These are phyloP conservation scores for Colletotrichum camelliae DNA, from an alignment of 2,329 filamentous ascomycete genomes.

Conservation along the genomic window DNA sequence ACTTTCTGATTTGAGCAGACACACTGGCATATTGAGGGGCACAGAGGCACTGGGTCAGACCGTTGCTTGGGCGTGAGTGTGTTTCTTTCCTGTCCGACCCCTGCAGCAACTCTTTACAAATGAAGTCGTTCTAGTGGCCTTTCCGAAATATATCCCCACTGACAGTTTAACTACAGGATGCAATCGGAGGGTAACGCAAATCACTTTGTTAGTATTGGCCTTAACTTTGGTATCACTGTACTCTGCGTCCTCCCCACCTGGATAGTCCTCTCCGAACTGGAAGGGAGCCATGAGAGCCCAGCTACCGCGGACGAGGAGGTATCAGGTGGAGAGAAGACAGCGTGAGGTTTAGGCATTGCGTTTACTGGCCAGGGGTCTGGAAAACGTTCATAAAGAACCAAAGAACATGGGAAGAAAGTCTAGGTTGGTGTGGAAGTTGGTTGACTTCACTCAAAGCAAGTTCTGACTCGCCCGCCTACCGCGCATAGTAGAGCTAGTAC, in stretches of 20 bases:
- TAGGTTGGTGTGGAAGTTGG: background rate
- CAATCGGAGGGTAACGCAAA: conserved; percentile 9
- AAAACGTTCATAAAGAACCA: background rate
- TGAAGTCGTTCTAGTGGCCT: background rate
- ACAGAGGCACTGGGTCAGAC: conserved; percentile 1
- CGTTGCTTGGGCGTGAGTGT: conserved; percentile 1
- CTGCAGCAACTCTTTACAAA: background rate
- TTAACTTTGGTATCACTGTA: conserved; percentile 1
- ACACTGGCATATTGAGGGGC: conserved; percentile 1
- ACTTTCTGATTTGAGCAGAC: conserved; percentile 4
- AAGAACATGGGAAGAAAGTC: background rate
- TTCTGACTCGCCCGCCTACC: background rate
- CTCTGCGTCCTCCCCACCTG: background rate
- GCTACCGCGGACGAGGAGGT: background rate
- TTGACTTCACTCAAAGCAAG: background rate
- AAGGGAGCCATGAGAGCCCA: background rate
- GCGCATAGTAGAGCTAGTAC: background rate
- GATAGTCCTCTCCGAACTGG: background rate
- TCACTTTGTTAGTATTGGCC: conserved; percentile 3
- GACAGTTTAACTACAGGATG: background rate
- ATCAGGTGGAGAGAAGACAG: background rate
- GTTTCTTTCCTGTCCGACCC: background rate
- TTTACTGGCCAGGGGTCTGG: background rate
- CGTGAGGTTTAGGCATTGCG: background rate
- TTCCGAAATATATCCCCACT: background rate